Evolutionary conservation across 805 yeast species (phyloP), one percentile per base, ranked within the genome.

Genomic region (Cyberlindnera xylosilytica): DNA sequence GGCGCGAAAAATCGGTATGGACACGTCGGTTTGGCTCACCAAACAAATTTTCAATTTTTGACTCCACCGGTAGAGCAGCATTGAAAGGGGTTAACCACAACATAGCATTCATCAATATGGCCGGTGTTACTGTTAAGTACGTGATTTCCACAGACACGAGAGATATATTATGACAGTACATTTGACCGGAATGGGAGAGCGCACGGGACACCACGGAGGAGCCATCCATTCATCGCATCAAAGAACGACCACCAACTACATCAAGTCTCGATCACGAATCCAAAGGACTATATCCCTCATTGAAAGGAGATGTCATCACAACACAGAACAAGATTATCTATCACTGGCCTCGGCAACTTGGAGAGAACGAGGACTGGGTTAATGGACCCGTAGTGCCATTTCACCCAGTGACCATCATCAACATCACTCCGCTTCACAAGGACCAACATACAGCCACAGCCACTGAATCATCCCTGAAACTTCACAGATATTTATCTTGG

Each of bases 91-190:
- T 16, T 20, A 38, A 44, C 30, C 42, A 38, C 40, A 37, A 38
- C 37, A 37, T 37, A 42, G 36, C 42, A 46, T 43, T 32, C 36
- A 41, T 44, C 56, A 56, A 76, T 66, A 88, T 88, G 96, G 85
- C 95, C 81, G 96, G 96, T 87, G 90, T 83, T 82, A 83, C 96
- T 79, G 96, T 88, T 74, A 87, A 91, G 96, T 87, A 86, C 69
- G 95, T 85, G 38, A 23, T 10, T 11, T 33, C 8, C n/a, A 29
- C 10, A 3, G 8, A 34, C 8, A 20, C 27, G 32, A 20, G 24
- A 13, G 39, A 38, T 6, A 19, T 9, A 20, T 29, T 16, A 34
- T 20, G 28, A 18, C 38, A 23, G 28, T 20, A 27, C 4, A 12
- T n/a, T 18, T 18, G 4, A 15, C 13, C 35, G 10, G 24, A 22